These are phyloP conservation scores for Saccharomyces uvarum DNA, from an alignment of 1,139 yeast species.

Conservation along the genomic window DNA sequence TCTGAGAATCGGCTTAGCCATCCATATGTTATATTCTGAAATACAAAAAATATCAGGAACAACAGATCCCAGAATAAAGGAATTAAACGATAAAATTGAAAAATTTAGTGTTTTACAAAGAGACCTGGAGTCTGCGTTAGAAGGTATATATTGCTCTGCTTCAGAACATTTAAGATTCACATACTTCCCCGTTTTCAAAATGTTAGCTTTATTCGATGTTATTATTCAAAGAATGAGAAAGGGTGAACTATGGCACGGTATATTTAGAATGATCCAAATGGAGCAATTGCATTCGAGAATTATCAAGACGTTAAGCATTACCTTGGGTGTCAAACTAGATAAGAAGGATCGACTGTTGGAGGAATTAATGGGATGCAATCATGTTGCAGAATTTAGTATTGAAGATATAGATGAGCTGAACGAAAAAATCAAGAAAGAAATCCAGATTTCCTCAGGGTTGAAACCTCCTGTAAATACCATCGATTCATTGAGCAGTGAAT, in stretches of 20 bases:
- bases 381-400: slow-evolving; percentile 8
- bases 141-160: slow-evolving; percentile 19
- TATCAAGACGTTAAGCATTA: slow-evolving; percentile 15
- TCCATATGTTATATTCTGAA: slow-evolving; percentile 14
- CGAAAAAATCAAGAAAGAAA: background rate
- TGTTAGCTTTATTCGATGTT: slow-evolving; percentile 28
- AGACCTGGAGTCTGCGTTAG: slow-evolving; percentile 19
- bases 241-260: slow-evolving; percentile 23
- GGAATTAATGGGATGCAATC: slow-evolving; percentile 13
- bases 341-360: slow-evolving; percentile 12
- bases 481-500: background rate
- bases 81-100: slow-evolving; percentile 19
- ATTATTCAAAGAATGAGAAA: slow-evolving; percentile 22
- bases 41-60: slow-evolving; percentile 6
- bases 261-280: slow-evolving; percentile 14
- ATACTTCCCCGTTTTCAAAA: slow-evolving; percentile 30
- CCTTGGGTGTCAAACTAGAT: slow-evolving; percentile 15
- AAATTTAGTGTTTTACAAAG: slow-evolving; percentile 13
- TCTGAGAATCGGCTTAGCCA: slow-evolving; percentile 23
- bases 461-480: background rate
- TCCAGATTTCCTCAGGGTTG: background rate
- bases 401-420: background rate
- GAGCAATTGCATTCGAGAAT: slow-evolving; percentile 12
- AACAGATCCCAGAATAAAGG: slow-evolving; percentile 2
- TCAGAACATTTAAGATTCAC: slow-evolving; percentile 26